These are phyloP conservation scores for Eutrema heterophyllum DNA, from an alignment of 345 rosid species.

Conservation along the genomic window DNA sequence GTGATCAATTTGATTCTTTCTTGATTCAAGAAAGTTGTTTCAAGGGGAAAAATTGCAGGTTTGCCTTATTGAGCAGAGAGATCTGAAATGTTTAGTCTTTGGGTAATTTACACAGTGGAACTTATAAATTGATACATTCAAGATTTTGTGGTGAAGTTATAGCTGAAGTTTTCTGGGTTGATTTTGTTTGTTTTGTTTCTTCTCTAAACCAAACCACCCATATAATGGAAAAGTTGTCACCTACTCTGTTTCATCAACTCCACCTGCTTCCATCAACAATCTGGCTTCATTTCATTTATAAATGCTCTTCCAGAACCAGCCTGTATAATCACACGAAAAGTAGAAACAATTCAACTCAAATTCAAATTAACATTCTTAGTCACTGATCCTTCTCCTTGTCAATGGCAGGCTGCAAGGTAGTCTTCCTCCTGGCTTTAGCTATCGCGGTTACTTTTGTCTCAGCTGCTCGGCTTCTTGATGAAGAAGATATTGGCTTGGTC, in stretches of 20 bases:
- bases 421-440: conserved; percentile 30
- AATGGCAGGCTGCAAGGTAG: conserved; percentile 29
- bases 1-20: background rate
- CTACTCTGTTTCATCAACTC: conserved; percentile 40
- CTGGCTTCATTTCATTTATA: conserved; percentile 4
- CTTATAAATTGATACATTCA: background rate
- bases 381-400: background rate
- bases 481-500: conserved; percentile 33
- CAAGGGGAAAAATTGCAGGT: background rate
- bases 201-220: conserved; percentile 34
- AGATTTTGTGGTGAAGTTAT: conserved; percentile 2
- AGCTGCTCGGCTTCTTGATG: conserved; percentile 34
- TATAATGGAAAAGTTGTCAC: conserved; percentile 22
- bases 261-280: conserved; percentile 7
- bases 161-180: background rate
- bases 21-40: background rate
- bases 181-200: background rate
- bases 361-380: background rate
- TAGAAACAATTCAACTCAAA: background rate
- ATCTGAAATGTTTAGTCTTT: conserved; percentile 1
- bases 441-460: conserved; percentile 24
- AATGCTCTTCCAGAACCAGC: background rate
- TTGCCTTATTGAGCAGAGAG: background rate
- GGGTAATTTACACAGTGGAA: background rate
- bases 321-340: conserved; percentile 4